phyloP scores from a whole-genome alignment of 805 yeast genomes.

The Grigorovia yakushimaensis region DNA sequence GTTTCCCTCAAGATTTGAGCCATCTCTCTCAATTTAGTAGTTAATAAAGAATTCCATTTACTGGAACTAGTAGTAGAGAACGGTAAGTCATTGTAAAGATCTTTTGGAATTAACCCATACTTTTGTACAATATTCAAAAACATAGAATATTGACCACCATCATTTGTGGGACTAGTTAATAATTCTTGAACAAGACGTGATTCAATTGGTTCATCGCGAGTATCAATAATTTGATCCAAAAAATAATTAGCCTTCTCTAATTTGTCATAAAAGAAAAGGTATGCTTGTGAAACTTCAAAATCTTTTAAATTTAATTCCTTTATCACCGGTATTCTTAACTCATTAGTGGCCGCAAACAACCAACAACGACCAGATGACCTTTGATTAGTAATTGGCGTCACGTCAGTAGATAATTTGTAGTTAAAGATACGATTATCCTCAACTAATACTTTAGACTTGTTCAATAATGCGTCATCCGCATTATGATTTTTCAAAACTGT shows the following conservation, averaged over 20 bases:
- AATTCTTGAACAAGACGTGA: constrained; percentile 62
- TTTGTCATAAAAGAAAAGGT: constrained; percentile 76
- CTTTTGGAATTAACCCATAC: constrained; percentile 74
- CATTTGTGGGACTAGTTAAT: constrained; percentile 56
- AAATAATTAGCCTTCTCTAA: constrained; percentile 77
- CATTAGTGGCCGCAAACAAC: constrained; percentile 78
- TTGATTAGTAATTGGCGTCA: constrained; percentile 61
- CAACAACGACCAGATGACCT: constrained; percentile 75
- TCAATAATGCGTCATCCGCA: constrained; percentile 28
- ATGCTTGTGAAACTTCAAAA: constrained; percentile 70
- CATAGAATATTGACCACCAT: constrained; percentile 89
- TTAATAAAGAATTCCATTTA: constrained; percentile 49
- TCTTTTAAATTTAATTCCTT: constrained; percentile 52
- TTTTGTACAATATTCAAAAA: constrained; percentile 65
- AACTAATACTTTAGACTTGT: constrained; percentile 16
- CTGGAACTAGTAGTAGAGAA: constrained; percentile 42
- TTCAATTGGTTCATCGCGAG: constrained; percentile 55
- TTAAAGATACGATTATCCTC: constrained; percentile 24
- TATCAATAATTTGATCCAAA: constrained; percentile 64
- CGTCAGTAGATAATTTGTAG: constrained; percentile 28
- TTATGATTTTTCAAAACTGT: constrained; percentile 29
- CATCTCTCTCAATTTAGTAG: constrained; percentile 66
- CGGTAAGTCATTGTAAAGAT: constrained; percentile 60
- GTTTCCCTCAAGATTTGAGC: constrained; percentile 56
- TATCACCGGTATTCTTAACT: constrained; percentile 55